Evolutionary conservation across 2,329 filamentous ascomycete genomes (phyloP).

Genomic region (Penicillium hesseltinei): DNA sequence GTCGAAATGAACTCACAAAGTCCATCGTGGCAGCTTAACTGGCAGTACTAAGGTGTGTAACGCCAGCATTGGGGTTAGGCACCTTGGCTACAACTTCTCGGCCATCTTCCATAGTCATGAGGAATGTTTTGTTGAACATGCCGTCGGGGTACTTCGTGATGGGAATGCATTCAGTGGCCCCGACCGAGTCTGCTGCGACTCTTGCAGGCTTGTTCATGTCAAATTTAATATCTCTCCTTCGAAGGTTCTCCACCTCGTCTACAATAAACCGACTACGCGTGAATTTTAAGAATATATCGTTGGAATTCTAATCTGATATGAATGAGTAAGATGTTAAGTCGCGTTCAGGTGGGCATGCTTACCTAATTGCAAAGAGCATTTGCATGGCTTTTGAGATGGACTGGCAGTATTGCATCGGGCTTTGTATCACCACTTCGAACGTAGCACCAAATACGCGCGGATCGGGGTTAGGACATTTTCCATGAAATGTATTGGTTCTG

Average conservation of each 20-base stretch:
- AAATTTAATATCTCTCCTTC: slow-evolving; percentile 23
- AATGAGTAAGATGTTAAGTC: slow-evolving; percentile 16
- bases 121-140: slow-evolving; percentile 31
- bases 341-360: slow-evolving; percentile 11
- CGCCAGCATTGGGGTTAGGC: slow-evolving; percentile 34
- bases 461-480: too few species aligned
- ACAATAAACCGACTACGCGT: slow-evolving; percentile 31
- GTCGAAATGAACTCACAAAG: slow-evolving; percentile 16
- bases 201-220: slow-evolving; percentile 23
- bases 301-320: slow-evolving; percentile 27
- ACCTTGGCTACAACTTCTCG: slow-evolving; percentile 34
- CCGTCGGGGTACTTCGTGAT: slow-evolving; percentile 31
- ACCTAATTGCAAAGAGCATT: slow-evolving; percentile 10
- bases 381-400: slow-evolving; percentile 15
- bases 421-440: too few species aligned
- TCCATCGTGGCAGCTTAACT: slow-evolving; percentile 40
- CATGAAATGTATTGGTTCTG: too few species aligned
- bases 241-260: slow-evolving; percentile 26
- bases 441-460: too few species aligned
- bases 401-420: slow-evolving; percentile 12
- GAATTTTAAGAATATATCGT: slow-evolving; percentile 30
- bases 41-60: slow-evolving; percentile 32
- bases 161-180: slow-evolving; percentile 16
- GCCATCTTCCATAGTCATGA: slow-evolving; percentile 34
- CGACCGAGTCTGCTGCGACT: slow-evolving; percentile 20